A percentile compares a stretch with the other conserved stretches of the same genome.
Conservation (phyloP, 257 asterid genomes). For the Gynochthodes officinalis region DNA sequence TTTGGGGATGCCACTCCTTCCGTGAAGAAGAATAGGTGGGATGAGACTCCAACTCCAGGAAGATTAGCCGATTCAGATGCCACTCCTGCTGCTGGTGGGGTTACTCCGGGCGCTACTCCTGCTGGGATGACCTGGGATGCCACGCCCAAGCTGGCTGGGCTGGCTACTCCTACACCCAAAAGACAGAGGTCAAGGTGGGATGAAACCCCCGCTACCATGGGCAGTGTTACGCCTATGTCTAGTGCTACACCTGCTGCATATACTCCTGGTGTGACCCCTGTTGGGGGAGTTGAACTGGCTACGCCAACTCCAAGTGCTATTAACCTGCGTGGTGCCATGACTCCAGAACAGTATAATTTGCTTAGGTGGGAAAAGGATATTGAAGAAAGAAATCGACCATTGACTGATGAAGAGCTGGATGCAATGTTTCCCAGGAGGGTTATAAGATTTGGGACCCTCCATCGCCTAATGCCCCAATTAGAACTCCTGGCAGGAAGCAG, state of each 20-base stretch:
- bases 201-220: conserved; percentile 93
- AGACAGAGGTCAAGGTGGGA: conserved; percentile 98
- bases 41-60: conserved; percentile 96
- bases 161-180: conserved; percentile 89
- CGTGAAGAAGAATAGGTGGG: conserved; percentile 78
- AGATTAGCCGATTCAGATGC: conserved; percentile 79
- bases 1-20: conserved; percentile 88
- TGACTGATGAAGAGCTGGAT: conserved; percentile 88
- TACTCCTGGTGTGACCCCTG: conserved; percentile 84
- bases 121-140: conserved; percentile 97
- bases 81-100: conserved; percentile 81
- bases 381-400: conserved; percentile 79
- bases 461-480: conserved; percentile 74
- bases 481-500: conserved; percentile 90
- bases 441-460: conserved; percentile 88
- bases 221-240: conserved; percentile 77
- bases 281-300: conserved; percentile 75
- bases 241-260: conserved; percentile 87
- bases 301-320: conserved; percentile 84
- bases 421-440: conserved; percentile 87
- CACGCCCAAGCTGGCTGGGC: conserved; percentile 69
- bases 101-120: conserved; percentile 86
- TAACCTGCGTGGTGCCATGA: conserved; percentile 65
- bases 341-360: conserved; percentile 86
- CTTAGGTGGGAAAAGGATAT: conserved; percentile 92